Percentiles rank a stretch among this genome's conserved stretches.
Conservation (phyloP, 805 yeast species). For the Deakozyma indianensis region DNA sequence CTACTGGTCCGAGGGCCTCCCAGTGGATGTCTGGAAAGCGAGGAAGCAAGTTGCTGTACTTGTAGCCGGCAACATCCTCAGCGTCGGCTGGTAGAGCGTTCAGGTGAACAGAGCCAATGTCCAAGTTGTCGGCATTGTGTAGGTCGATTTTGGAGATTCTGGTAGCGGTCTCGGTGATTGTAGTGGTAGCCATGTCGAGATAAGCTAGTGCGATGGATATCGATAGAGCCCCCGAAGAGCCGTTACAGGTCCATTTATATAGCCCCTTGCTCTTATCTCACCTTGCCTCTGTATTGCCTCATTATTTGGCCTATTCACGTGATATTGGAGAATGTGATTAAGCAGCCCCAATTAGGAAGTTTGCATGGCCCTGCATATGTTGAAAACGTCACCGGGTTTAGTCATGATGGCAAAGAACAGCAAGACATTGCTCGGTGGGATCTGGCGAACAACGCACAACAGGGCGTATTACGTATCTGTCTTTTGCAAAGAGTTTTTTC, state of each 20-base stretch:
- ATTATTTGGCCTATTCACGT: not conserved
- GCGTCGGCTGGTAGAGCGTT: not conserved
- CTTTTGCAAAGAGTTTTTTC: too few relatives aligned
- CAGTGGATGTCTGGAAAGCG: constrained; percentile 20
- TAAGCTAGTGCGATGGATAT: too few relatives aligned
- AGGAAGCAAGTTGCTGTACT: constrained; percentile 17
- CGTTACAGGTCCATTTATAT: too few relatives aligned
- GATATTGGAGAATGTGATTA: too few relatives aligned
- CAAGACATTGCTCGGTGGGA: too few relatives aligned
- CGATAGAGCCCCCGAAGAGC: too few relatives aligned
- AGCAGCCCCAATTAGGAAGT: too few relatives aligned
- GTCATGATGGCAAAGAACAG: too few relatives aligned
- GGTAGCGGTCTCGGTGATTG: not conserved
- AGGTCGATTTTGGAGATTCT: not conserved
- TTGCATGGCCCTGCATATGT: too few relatives aligned
- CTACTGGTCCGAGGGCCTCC: constrained; percentile 15
- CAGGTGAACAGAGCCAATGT: not conserved
- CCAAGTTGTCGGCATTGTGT: not conserved
- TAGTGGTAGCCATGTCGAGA: not conserved
- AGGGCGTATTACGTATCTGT: too few relatives aligned
- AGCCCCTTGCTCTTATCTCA: not conserved
- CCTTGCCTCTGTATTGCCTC: not conserved
- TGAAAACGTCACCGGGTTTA: too few relatives aligned
- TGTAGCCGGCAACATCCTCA: constrained; percentile 9
- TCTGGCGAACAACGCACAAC: too few relatives aligned